Percentiles rank a stretch among this genome's conserved stretches.
These are phyloP conservation scores for Lepidium africanum DNA, from an alignment of 345 rosid species.

Conservation along the genomic window DNA sequence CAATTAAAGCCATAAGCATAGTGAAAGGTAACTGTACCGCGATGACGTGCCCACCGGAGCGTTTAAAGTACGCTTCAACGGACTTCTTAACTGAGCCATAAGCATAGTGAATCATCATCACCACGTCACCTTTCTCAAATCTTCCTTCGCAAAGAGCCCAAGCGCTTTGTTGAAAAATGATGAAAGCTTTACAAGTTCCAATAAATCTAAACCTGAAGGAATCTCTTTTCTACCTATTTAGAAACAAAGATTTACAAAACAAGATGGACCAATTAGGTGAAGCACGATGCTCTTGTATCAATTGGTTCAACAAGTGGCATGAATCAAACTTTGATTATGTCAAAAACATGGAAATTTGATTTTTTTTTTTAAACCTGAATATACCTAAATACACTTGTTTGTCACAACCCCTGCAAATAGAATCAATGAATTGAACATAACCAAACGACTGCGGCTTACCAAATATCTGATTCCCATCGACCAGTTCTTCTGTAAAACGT, in stretches of 20 bases:
- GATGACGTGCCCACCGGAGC: constrained; percentile 75
- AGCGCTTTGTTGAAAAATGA: constrained; percentile 62
- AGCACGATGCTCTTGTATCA: not conserved
- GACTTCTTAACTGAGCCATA: constrained; percentile 82
- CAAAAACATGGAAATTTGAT: too few species aligned
- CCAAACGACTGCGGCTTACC: constrained; percentile 29
- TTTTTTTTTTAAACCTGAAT: too few species aligned
- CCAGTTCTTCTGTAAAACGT: constrained; percentile 96
- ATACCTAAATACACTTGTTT: too few species aligned
- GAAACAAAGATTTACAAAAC: too few species aligned
- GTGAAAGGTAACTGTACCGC: constrained; percentile 77
- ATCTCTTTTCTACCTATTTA: too few species aligned
- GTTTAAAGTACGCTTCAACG: constrained; percentile 75
- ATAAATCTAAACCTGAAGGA: too few species aligned
- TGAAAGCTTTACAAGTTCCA: too few species aligned
- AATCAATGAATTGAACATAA: not conserved
- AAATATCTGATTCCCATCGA: constrained; percentile 99
- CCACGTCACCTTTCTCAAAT: constrained; percentile 60
- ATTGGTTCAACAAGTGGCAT: not conserved
- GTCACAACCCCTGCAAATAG: too few species aligned
- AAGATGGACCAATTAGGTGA: too few species aligned
- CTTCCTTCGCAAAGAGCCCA: constrained; percentile 67
- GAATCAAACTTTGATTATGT: too few species aligned
- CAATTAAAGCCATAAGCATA: too few species aligned
- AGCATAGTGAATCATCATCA: constrained; percentile 81